Evolutionary conservation across 169 alveolate genomes (phyloP), one percentile per base, ranked within the genome.

Genomic region (Amoebophrya sp.): DNA sequence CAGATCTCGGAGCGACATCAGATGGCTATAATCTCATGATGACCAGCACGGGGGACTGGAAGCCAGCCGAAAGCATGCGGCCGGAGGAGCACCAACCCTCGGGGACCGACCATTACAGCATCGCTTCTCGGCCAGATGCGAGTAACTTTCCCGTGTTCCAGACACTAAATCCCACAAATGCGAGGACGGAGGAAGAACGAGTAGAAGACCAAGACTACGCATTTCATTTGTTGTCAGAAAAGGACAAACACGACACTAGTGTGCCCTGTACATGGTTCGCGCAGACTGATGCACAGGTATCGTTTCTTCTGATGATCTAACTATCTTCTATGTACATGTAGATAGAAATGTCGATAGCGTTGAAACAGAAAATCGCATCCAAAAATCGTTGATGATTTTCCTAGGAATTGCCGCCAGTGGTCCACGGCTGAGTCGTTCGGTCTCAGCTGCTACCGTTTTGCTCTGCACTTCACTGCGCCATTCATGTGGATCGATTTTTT

Each of bases 221-320:
- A n/a, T 66, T 66, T n/a, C 29, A 66, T 3, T 25, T 66, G 39
- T 25, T 66, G 12, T 2, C 29, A 7, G 83, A 66, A 25, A 66
- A 25, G 18, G 83, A 66, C 2, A 66, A 66, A 25, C 29, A 66
- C 83, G 83, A 18, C 35, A n/a, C 29, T 18, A 1, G 32, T 7
- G 83, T 66, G 35, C 83, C 83, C 29, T 66, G 83, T 25, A 66
- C 83, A 66, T 66, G 83, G 83, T 25, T 66, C 38, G 35, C 29
- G 83, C 83, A 66, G 83, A 25, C 83, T 0, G 83, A 66, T 2
- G 83, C 83, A 66, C 83, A 66, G 83, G 83, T 66, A 66, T n/a
- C n/a, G n/a, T n/a, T n/a, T n/a, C n/a, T n/a, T n/a, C n/a, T n/a
- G n/a, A n/a, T n/a, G n/a, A n/a, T n/a, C n/a, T n/a, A n/a, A n/a